These are phyloP conservation scores for Corrigiola litoralis DNA, from an alignment of 179 eudicot species.

Conservation along the genomic window DNA sequence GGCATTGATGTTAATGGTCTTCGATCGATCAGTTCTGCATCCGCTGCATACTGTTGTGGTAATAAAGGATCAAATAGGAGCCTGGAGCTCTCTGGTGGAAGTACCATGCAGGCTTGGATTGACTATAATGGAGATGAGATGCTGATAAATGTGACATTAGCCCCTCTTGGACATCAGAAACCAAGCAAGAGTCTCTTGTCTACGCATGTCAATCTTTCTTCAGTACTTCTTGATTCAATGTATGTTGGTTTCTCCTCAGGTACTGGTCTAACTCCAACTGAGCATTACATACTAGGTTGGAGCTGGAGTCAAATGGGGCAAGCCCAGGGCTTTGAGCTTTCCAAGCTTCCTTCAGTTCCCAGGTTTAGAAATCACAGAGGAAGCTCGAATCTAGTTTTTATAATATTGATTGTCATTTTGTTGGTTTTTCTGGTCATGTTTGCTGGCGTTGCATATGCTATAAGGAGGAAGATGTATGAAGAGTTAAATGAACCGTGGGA, in stretches of 20 bases:
- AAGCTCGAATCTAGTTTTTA: not conserved
- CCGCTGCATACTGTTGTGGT: conserved; percentile 11
- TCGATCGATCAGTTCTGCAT: conserved; percentile 7
- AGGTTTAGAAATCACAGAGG: not conserved
- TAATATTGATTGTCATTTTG: not conserved
- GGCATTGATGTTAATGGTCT: conserved; percentile 35
- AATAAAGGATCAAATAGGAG: not conserved
- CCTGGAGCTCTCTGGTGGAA: conserved; percentile 13
- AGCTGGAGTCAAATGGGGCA: conserved; percentile 28
- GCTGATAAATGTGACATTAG: too few relatives aligned
- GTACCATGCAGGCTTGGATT: conserved; percentile 29
- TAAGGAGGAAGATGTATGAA: conserved; percentile 19
- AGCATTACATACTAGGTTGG: conserved; percentile 18
- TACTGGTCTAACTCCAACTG: not conserved
- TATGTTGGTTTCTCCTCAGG: not conserved
- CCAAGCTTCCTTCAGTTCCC: conserved; percentile 34
- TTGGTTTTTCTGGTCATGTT: not conserved
- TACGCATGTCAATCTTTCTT: not conserved
- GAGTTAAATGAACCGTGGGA: conserved; percentile 33
- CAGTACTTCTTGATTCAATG: not conserved
- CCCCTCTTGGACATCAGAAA: conserved; percentile 11
- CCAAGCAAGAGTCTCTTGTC: not conserved
- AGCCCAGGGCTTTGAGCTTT: conserved; percentile 26
- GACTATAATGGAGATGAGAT: conserved; percentile 18
- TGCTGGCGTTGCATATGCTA: conserved; percentile 1